Base-by-base conservation (phyloP, 2,329 filamentous ascomycete genomes). In the Epichloe brachyelytri region DNA sequence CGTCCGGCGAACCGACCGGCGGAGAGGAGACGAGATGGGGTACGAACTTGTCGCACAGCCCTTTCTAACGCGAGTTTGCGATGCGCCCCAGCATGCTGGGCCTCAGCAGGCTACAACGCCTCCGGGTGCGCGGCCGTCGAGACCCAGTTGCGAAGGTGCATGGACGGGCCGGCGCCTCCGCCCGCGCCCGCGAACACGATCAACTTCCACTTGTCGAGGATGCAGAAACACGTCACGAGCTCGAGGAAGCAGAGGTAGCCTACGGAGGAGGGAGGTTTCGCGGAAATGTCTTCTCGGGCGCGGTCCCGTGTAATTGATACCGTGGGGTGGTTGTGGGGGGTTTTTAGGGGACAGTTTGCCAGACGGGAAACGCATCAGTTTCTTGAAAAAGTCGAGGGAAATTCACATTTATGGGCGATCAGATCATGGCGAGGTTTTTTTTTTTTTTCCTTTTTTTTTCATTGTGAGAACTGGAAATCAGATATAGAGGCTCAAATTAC, bases 191-290 rank as follows among this genome's bases (percentile, higher is more conserved):
- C 80, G 65, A 88, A 83, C 72, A 91, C 82, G 67, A 89, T 97
- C 79, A 97, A 97, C 71, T 90, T 90, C 75, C 90, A 96, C 66
- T 74, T 97, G 43, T 78, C 79, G 58, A 80, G 93, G 74, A 94
- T 74, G 78, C 83, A 71, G 77, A 84, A 62, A 77, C 82, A 57
- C 72, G 82, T 78, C 79, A 90, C 68, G n/a, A 70, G 61, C 48
- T 63, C 61, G 46, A 55, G 56, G 56, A 70, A 66, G 61, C 61
- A 63, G 50, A 67, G 64, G 52, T 69, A 58, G 26, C 22, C 22
- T 22, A 5, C 20, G 22, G 22, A 5, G 20, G 20, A 3, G 22
- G 22, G 6, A 6, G 26, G 8, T 1, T 2, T 8, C 7, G 26
- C 26, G 26, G 26, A 11, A 30, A 30, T 3, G 8, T 30, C 26